Percentiles rank a stretch among this genome's conserved stretches.
Conservation (phyloP, 192 early-diverging fungal genomes). For the Backusella parvicylindrica region DNA sequence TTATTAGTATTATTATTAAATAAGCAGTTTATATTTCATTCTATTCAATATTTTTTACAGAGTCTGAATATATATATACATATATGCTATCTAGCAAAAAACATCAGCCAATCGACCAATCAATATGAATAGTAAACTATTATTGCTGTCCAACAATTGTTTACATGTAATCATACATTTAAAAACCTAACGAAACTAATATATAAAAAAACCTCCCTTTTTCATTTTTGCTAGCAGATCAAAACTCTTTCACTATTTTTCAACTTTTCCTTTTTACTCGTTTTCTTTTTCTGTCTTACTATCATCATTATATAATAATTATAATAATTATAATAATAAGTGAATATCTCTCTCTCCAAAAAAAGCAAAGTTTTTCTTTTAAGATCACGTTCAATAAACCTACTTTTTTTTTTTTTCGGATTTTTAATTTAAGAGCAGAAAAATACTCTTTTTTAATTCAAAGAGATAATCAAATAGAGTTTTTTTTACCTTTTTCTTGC, state of each 20-base stretch:
- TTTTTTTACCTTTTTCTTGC: neutral
- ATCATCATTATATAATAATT: neutral
- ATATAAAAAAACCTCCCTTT: neutral
- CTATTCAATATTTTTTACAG: neutral
- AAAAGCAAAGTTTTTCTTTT: neutral
- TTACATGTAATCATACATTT: neutral
- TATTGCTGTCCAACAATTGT: too few species aligned
- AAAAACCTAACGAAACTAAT: neutral
- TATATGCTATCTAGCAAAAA: neutral
- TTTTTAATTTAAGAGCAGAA: neutral
- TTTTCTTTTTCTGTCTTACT: neutral
- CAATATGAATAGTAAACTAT: too few species aligned
- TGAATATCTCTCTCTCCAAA: neutral
- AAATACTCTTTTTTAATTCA: neutral
- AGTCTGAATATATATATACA: neutral
- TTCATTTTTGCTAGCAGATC: neutral
- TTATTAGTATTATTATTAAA: neutral
- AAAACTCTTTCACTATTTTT: neutral
- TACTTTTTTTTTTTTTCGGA: neutral
- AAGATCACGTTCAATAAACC: neutral
- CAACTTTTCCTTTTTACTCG: neutral
- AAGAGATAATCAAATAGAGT: too few species aligned
- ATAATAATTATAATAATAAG: too few species aligned
- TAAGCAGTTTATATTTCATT: neutral
- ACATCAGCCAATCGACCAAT: neutral